Percentiles rank a stretch among this genome's conserved stretches.
phyloP scores from a whole-genome alignment of 352 stramenopile genomes.

The Phytopythium aichiense region DNA sequence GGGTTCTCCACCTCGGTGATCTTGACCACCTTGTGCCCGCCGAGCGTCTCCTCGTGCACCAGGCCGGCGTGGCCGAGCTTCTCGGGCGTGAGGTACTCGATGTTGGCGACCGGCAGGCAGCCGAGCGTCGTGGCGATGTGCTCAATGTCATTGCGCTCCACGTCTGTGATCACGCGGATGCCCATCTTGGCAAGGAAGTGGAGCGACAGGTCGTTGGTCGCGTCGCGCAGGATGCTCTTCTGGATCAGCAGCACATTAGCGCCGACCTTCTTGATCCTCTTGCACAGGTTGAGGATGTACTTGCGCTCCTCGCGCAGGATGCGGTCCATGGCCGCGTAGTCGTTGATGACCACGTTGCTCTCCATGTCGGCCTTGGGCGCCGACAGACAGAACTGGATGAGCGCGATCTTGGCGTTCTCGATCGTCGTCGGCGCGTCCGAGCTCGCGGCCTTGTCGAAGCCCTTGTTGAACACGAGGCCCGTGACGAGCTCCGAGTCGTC shows the following conservation, averaged over 20 bases:
- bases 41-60: constrained; percentile 96
- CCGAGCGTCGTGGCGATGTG: constrained; percentile 97
- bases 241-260: constrained; percentile 99
- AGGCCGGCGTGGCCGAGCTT: constrained; percentile 95
- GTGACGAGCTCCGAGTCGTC: constrained; percentile 98
- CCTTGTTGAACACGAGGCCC: constrained; percentile 98
- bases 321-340: constrained; percentile 99
- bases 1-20: constrained; percentile 96
- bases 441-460: constrained; percentile 80
- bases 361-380: constrained; percentile 99
- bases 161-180: constrained; percentile 99
- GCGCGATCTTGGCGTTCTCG: constrained; percentile 98
- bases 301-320: constrained; percentile 99
- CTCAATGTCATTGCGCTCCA: constrained; percentile 98
- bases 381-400: constrained; percentile 99
- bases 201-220: constrained; percentile 98
- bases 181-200: constrained; percentile 99
- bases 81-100: constrained; percentile 96
- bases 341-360: constrained; percentile 99
- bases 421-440: constrained; percentile 66
- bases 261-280: constrained; percentile 99
- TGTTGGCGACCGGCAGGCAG: constrained; percentile 96
- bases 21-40: constrained; percentile 98
- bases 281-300: constrained; percentile 96
- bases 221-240: constrained; percentile 99